Evolutionary conservation across 2,329 filamentous ascomycete genomes (phyloP).

Genomic region (Pyricularia grisea): DNA sequence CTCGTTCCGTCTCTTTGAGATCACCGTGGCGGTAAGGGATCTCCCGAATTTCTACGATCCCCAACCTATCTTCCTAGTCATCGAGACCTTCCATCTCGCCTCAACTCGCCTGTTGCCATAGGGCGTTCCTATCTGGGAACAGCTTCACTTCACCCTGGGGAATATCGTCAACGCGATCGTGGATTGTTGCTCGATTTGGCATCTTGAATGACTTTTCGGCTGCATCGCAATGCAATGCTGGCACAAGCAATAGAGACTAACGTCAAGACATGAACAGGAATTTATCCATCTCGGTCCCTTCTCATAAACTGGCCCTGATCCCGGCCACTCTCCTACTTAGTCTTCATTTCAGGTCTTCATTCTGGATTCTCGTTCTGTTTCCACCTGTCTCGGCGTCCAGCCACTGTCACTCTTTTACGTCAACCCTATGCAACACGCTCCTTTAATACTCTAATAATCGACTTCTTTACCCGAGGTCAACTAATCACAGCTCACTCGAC

Average conservation of each 20-base stretch:
- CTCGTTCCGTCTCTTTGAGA: conserved; percentile 29
- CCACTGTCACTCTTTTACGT: conserved; percentile 49
- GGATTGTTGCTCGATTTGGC: background rate
- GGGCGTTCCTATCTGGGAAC: background rate
- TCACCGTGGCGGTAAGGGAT: conserved; percentile 44
- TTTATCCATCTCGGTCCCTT: background rate
- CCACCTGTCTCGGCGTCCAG: conserved; percentile 35
- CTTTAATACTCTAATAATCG: conserved; percentile 45
- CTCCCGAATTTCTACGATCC: conserved; percentile 14
- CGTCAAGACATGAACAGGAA: background rate
- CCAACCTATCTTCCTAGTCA: too few species aligned
- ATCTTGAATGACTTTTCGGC: background rate
- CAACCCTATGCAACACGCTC: conserved; percentile 41
- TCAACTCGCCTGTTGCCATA: background rate
- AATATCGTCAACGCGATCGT: background rate
- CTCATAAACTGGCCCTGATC: conserved; percentile 37
- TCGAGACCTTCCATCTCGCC: background rate
- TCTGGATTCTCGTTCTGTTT: conserved; percentile 14
- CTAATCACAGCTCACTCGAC: conserved; percentile 5
- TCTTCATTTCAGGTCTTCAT: conserved; percentile 14
- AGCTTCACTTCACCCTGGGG: background rate
- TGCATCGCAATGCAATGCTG: background rate
- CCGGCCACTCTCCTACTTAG: conserved; percentile 26
- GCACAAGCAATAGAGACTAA: background rate
- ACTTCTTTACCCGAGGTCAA: conserved; percentile 6